These are phyloP conservation scores for Penicillium verrucosum DNA, from an alignment of 2,329 filamentous ascomycete genomes.

Conservation along the genomic window DNA sequence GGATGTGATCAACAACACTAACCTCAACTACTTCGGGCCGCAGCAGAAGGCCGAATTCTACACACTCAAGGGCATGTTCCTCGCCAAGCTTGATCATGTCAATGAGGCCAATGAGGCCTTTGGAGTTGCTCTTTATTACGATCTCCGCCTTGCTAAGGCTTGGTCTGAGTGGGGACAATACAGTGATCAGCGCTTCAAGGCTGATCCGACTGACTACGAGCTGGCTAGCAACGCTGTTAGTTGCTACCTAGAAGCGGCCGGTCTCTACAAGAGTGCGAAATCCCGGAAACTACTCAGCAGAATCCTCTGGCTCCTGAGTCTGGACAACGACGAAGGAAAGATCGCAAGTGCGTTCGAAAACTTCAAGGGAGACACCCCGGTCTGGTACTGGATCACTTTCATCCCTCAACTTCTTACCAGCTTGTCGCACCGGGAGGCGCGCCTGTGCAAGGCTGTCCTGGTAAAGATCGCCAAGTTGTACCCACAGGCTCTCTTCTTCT, in stretches of 20 bases:
- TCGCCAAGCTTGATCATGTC: slow-evolving; percentile 87
- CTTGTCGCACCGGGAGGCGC: slow-evolving; percentile 84
- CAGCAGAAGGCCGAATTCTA: slow-evolving; percentile 99
- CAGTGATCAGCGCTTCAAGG: slow-evolving; percentile 94
- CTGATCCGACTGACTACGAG: slow-evolving; percentile 75
- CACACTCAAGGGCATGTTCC: slow-evolving; percentile 98
- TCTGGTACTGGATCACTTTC: slow-evolving; percentile 99
- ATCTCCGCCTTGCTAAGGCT: slow-evolving; percentile 90
- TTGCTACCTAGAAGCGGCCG: slow-evolving; percentile 92
- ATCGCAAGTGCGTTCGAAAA: slow-evolving; percentile 86
- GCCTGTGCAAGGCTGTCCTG: slow-evolving; percentile 79
- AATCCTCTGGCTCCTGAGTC: slow-evolving; percentile 90
- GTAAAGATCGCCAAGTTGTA: slow-evolving; percentile 94
- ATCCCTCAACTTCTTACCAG: slow-evolving; percentile 94
- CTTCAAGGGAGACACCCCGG: slow-evolving; percentile 94
- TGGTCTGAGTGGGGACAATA: slow-evolving; percentile 99
- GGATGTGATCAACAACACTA: slow-evolving; percentile 99
- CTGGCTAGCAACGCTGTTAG: slow-evolving; percentile 88
- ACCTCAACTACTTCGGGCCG: slow-evolving; percentile 94
- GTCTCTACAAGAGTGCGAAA: slow-evolving; percentile 95
- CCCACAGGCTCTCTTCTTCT: slow-evolving; percentile 93
- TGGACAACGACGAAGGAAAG: slow-evolving; percentile 82
- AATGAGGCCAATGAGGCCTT: slow-evolving; percentile 92
- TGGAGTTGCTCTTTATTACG: slow-evolving; percentile 91
- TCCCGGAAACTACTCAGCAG: slow-evolving; percentile 89